Percentiles rank a stretch among this genome's conserved stretches.
Conservation (phyloP, 2,329 filamentous ascomycete species). For the Fusarium palustre region DNA sequence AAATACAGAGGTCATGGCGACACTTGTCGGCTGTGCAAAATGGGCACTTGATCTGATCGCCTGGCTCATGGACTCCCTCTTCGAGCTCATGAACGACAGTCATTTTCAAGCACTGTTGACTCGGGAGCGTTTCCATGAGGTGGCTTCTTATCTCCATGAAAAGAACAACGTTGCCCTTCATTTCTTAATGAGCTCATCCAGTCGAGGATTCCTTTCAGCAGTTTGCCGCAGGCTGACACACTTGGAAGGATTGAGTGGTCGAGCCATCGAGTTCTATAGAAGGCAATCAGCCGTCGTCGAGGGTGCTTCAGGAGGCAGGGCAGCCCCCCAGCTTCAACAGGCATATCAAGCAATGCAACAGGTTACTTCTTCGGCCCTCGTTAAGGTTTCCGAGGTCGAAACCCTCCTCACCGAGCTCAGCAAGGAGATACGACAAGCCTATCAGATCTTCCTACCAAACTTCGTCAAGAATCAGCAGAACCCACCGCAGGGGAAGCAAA, state of each 20-base stretch:
- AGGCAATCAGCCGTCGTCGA: slow-evolving; percentile 57
- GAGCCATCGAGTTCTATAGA: slow-evolving; percentile 65
- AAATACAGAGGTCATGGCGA: slow-evolving; percentile 73
- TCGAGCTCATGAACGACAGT: slow-evolving; percentile 65
- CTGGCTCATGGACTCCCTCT: slow-evolving; percentile 71
- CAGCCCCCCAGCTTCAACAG: slow-evolving; percentile 65
- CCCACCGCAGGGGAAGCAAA: slow-evolving; percentile 57
- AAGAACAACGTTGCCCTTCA: slow-evolving; percentile 70
- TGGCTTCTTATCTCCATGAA: slow-evolving; percentile 64
- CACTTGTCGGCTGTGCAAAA: slow-evolving; percentile 78
- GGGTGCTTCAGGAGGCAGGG: slow-evolving; percentile 53
- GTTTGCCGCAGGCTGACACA: slow-evolving; percentile 73
- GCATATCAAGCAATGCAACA: slow-evolving; percentile 67
- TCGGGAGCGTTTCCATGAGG: slow-evolving; percentile 60
- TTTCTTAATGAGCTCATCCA: slow-evolving; percentile 77
- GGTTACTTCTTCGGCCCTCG: slow-evolving; percentile 62
- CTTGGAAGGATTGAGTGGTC: slow-evolving; percentile 62
- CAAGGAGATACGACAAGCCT: slow-evolving; percentile 63
- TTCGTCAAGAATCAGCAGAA: slow-evolving; percentile 61
- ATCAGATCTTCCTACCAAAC: slow-evolving; percentile 59
- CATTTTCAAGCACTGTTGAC: slow-evolving; percentile 64
- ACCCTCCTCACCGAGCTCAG: slow-evolving; percentile 66
- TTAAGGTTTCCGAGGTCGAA: slow-evolving; percentile 72
- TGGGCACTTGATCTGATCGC: slow-evolving; percentile 81
- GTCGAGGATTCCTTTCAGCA: slow-evolving; percentile 77